Base-by-base conservation (phyloP, 148 eudicot genomes). In the Mesembryanthemum crystallinum region DNA sequence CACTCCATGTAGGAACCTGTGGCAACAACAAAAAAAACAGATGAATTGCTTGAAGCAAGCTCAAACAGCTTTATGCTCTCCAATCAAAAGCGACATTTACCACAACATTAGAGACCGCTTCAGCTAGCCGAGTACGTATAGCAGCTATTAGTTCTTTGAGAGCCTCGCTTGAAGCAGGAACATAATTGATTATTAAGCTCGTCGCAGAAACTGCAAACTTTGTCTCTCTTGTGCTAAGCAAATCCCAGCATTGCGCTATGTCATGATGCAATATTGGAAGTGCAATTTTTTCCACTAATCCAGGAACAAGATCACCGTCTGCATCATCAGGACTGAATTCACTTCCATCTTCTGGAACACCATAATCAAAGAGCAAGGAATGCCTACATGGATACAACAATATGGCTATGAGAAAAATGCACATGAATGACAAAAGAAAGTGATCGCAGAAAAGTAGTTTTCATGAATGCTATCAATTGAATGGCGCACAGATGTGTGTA, bases 1-100 rank as follows among this genome's bases (percentile, higher is more conserved):
- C 72, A 85, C 87, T 88, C 98, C 99, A 95, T 49, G 92, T 87
- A 60, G 99, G 99, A 73, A 95, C 93, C 97, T 95, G 67, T 71
- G 30, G 64, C 60, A 54, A 33, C 66, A 71, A 25, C 18, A 67
- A 15, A 7, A 61, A 4, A 70, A 73, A 9, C 17, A 43, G 45
- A 63, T 42, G 57, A 71, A 39, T 20, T 67, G 28, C 42, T 32
- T 39, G 33, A 9, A 47, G 43, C 62, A 42, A 13, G 64, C 35
- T 20, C 30, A 30, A 13, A 25, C 37, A 65, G 27, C 1, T 57
- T 4, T 5, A 21, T 21, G 11, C 4, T 23, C 14, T 45, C 49
- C 49, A 7, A 8, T 23, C 11, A 57, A 57, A 7, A 18, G 61
- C 5, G 61, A 70, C 73, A 80, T 45, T 35, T 89, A 95, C 99